phyloP scores from a whole-genome alignment of 1,139 yeast species.

The Debaryomyces udenii region DNA sequence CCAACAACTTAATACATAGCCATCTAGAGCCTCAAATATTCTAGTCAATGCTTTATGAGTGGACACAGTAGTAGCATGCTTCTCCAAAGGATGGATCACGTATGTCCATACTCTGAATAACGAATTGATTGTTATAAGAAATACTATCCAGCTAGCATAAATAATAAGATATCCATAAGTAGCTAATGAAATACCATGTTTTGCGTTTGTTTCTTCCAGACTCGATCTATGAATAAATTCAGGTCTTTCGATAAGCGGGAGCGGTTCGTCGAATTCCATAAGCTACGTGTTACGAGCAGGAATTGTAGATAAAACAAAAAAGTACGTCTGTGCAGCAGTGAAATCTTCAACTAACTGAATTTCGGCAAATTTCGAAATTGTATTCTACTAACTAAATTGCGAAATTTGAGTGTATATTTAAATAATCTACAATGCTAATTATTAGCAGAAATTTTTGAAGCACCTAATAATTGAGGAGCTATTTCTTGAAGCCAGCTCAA shows the following conservation, averaged over 20 bases:
- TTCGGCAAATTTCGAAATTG: no score
- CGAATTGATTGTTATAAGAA: constrained; percentile 44
- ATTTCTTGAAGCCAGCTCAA: constrained; percentile 84
- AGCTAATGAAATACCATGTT: background rate
- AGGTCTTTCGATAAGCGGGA: constrained; percentile 16
- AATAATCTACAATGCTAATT: constrained; percentile 10
- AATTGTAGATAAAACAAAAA: no score
- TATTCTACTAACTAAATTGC: no score
- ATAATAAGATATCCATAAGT: constrained; percentile 44
- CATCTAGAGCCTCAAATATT: constrained; percentile 34
- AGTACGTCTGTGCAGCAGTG: no score
- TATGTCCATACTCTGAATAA: constrained; percentile 49
- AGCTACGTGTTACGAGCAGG: no score
- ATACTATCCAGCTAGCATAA: constrained; percentile 42
- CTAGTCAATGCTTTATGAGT: constrained; percentile 18
- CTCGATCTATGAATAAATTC: constrained; percentile 9
- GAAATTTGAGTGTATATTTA: no score
- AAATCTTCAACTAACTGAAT: no score
- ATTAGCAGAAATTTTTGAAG: constrained; percentile 34
- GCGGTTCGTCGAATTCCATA: constrained; percentile 17
- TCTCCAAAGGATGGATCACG: constrained; percentile 35
- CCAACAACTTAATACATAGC: constrained; percentile 54
- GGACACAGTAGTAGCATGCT: constrained; percentile 14
- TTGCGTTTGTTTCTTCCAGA: background rate
- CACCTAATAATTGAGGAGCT: constrained; percentile 69